These are phyloP conservation scores for Acacia confusa DNA, from an alignment of 306 rosid genomes.

Conservation along the genomic window DNA sequence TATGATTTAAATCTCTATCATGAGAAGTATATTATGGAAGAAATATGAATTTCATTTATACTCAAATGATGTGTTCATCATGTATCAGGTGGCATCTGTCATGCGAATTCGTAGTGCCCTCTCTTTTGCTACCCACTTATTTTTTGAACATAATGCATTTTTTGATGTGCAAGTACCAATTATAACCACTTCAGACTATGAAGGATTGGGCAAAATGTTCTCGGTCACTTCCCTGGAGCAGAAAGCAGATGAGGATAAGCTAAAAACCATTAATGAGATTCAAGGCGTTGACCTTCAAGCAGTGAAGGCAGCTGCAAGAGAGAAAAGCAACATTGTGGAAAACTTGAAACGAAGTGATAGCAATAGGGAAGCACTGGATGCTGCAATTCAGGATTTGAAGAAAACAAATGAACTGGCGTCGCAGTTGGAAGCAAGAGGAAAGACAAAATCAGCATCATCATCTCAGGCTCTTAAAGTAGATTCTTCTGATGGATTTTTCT, in stretches of 20 bases:
- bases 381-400: constrained; percentile 66
- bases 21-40: constrained; percentile 3
- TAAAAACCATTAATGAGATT: constrained; percentile 38
- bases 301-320: constrained; percentile 62
- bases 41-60: background rate
- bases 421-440: constrained; percentile 71
- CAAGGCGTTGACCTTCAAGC: constrained; percentile 60
- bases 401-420: constrained; percentile 73
- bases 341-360: constrained; percentile 77
- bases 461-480: constrained; percentile 40
- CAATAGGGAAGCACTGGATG: constrained; percentile 72
- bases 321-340: constrained; percentile 66
- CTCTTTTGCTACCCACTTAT: constrained; percentile 70
- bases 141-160: constrained; percentile 70
- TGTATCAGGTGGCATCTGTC: constrained; percentile 72
- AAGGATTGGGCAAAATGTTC: constrained; percentile 68
- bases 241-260: constrained; percentile 45
- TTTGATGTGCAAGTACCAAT: constrained; percentile 73
- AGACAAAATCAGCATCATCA: constrained; percentile 37
- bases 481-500: constrained; percentile 60
- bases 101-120: constrained; percentile 73
- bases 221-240: constrained; percentile 37
- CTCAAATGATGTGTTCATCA: constrained; percentile 21
- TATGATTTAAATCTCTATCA: background rate
- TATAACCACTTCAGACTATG: constrained; percentile 61